Base-by-base conservation (phyloP, 495 filamentous ascomycete species). In the Trypethelium eluteriae region DNA sequence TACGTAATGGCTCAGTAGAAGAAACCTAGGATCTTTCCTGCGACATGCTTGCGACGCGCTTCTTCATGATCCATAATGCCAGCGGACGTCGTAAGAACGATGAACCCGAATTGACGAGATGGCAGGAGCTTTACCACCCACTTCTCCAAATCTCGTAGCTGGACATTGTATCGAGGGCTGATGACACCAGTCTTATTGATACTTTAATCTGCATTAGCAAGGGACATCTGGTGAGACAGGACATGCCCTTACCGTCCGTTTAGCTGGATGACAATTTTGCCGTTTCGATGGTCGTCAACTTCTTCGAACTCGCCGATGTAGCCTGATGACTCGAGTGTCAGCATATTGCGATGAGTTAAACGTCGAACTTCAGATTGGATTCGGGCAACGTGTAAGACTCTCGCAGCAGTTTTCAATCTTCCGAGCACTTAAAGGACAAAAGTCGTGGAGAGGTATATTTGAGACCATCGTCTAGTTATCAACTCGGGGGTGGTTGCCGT, bases 41-140 rank as follows among this genome's bases (percentile, higher is more conserved):
- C 86, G 76, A 93, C 91, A 83, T 98, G 94, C 85, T 97, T 97
- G 80, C 94, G 85, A 77, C 94, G 86, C 68, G 94, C 94, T 86
- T 98, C 94, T 84, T 98, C 94, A 81, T 98, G 94, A 83, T 98
- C 94, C 93, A 98, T 98, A 79, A 98, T 98, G 78, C 94, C 95
- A 66, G 94, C 91, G 65, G 91, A 96, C 80, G 94, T 98, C 77
- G 94, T 98, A 76, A 98, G 88, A 81, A 98, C 92, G 77, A 98
- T 91, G 84, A 89, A 97, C 74, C 94, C 94, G 86, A 98, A 98
- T 82, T 98, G 94, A 96, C 94, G 94, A 67, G 94, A 91, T 68
- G 94, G 94, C 53, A 98, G 85, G 70, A 98, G 90, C 88, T 96
- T 95, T 77, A 93, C 90, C 76, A 97, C 90, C 94, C 94, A 98